Base-by-base conservation (phyloP, 305 asterid species). In the Ajuga reptans region DNA sequence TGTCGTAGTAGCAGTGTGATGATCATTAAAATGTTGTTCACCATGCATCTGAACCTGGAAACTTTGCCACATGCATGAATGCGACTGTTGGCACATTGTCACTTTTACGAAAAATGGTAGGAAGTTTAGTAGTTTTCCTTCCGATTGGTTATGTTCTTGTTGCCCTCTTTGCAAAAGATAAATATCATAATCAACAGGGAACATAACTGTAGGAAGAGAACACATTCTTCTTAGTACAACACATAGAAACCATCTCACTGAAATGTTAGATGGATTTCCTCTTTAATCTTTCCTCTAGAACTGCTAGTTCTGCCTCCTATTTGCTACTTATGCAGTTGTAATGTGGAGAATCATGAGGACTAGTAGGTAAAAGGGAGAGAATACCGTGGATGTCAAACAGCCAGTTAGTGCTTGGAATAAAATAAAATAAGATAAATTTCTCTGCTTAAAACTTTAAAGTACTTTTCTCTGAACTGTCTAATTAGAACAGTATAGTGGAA, bases 281-380 rank as follows among this genome's bases (percentile, higher is more conserved):
- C n/a, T n/a, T n/a, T n/a, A n/a, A n/a, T n/a, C n/a, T n/a, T n/a
- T n/a, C n/a, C n/a, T n/a, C n/a, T n/a, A n/a, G n/a, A n/a, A n/a
- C n/a, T n/a, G n/a, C n/a, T n/a, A n/a, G n/a, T n/a, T n/a, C n/a
- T n/a, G n/a, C n/a, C n/a, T n/a, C n/a, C n/a, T n/a, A n/a, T n/a
- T 18, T 29, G 57, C 27, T 73, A 51, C 47, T 54, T 10, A 37
- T 15, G 60, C 70, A 55, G 73, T 21, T 69, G 33, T 45, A 37
- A 49, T 57, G 62, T 58, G 61, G 66, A 27, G 65, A 56, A 21
- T 47, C 21, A 51, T 15, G 59, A 41, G 17, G 16, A 9, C 56
- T 58, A 71, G 45, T 61, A 39, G 71, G 51, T 42, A 43, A 15
- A 43, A 17, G 16, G 24, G 54, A n/a, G 47, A 51, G 62, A 37